Base-by-base conservation (phyloP, 1,284 basidiomycete species). In the Leccinum subfulvum region DNA sequence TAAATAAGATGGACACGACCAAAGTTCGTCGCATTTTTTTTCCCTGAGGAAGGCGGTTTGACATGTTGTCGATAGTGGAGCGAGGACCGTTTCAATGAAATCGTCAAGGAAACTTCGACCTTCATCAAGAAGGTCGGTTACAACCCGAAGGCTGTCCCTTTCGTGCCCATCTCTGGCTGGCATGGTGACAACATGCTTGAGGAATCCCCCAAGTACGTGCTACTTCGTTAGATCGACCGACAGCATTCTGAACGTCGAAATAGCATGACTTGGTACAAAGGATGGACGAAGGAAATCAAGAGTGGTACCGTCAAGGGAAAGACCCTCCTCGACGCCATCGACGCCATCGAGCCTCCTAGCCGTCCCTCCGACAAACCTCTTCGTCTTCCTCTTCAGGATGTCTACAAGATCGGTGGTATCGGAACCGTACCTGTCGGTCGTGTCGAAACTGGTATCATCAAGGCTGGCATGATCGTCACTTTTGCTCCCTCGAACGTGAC, bases 91-190 rank as follows among this genome's bases (percentile, higher is more conserved):
- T 99, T 97, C 94, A 95, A 97, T 82, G 97, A 99, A 92, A 99
- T 99, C 76, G 82, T 99, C 84, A 98, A 98, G 88, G 97, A 99
- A 85, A 95, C 95, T 63, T 95, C 94, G 75, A 91, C 85, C 81
- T 99, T 99, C 90, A 98, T 99, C 84, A 99, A 99, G 91, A 99
- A 99, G 91, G 97, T 99, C 79, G 97, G 97, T 68, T 99, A 97
- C 91, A 98, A 99, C 91, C 97, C 97, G 80, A 98, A 98, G 89
- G 78, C 88, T 63, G 96, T 99, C 71, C 88, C 97, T 71, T 99
- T 99, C 85, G 97, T 99, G 71, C 97, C 97, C 77, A 98, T 99
- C 83, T 99, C 97, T 67, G 97, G 97, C 74, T 99, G 97, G 97
- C 95, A 98, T 88, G 97, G 97, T 80, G 97, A 99, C 90, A 99